Conservation (phyloP, 1,139 yeast genomes). For the Blastobotrys serpentis region DNA sequence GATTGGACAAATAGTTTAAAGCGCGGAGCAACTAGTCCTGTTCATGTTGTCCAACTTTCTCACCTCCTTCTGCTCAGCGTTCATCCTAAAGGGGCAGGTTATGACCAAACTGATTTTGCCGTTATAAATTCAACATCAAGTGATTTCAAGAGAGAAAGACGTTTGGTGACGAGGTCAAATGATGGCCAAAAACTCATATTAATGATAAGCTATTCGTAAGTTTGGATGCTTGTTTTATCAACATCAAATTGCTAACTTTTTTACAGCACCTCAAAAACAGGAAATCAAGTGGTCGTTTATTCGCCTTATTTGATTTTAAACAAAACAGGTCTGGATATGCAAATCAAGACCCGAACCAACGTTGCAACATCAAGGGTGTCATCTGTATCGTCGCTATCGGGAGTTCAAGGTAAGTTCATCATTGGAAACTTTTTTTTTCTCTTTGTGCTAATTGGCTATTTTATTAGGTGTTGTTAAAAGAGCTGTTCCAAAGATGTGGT, state of each 20-base stretch:
- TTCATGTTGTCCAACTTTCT: constrained; percentile 78
- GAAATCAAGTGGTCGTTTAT: constrained; percentile 55
- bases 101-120: constrained; percentile 73
- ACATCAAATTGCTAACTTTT: constrained; percentile 10
- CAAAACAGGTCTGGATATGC: constrained; percentile 68
- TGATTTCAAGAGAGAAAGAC: constrained; percentile 54
- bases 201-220: constrained; percentile 58
- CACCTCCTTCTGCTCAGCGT: constrained; percentile 71
- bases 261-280: constrained; percentile 30
- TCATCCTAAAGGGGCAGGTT: constrained; percentile 64
- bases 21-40: constrained; percentile 65
- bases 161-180: constrained; percentile 37
- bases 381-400: constrained; percentile 16
- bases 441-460: not conserved
- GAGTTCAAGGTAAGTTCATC: constrained; percentile 13
- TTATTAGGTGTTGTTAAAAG: constrained; percentile 32
- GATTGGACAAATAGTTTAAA: constrained; percentile 66
- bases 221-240: constrained; percentile 14
- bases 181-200: constrained; percentile 70
- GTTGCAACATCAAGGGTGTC: constrained; percentile 38
- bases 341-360: constrained; percentile 59
- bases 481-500: constrained; percentile 74
- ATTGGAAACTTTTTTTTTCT: not conserved
- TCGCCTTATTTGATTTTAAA: constrained; percentile 84
- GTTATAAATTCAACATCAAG: constrained; percentile 58